Percentiles rank a stretch among this genome's conserved stretches.
Evolutionary conservation across 1,139 yeast species (phyloP).

Genomic region (Suhomyces maxii): DNA sequence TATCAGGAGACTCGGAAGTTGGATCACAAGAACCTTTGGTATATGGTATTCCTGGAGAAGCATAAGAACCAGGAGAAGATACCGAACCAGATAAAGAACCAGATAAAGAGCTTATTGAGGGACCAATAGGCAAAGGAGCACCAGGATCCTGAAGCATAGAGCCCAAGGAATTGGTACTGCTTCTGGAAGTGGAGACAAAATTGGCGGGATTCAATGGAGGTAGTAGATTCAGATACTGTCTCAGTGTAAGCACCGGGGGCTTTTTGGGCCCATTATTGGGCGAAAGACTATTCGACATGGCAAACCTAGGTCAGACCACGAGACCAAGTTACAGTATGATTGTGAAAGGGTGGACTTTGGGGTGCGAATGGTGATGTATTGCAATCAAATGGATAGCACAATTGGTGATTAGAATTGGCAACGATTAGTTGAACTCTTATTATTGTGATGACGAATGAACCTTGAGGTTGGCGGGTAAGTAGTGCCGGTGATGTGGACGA

Average conservation of each 20-base stretch:
- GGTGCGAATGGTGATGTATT: neutral
- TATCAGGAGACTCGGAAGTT: neutral
- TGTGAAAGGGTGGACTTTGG: neutral
- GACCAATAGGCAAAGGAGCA: neutral
- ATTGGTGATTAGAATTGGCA: neutral
- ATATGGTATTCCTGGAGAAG: neutral
- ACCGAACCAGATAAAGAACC: neutral
- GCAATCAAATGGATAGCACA: neutral
- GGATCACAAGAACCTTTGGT: neutral
- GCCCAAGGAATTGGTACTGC: neutral
- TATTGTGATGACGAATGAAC: neutral
- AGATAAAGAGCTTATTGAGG: neutral
- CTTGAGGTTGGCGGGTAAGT: too few relatives aligned
- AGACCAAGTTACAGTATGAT: neutral
- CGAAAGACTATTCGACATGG: neutral
- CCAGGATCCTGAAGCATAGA: neutral
- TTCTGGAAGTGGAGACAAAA: neutral
- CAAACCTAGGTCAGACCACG: neutral
- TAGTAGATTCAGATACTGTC: constrained; percentile 7
- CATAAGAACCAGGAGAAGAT: neutral
- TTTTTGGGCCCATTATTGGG: neutral
- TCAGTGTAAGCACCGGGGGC: constrained; percentile 7
- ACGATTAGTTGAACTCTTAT: neutral
- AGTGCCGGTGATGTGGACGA: too few relatives aligned
- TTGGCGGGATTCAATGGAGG: constrained; percentile 10